Conservation (phyloP, 179 eudicot genomes). For the Sideroxylon spinosum region DNA sequence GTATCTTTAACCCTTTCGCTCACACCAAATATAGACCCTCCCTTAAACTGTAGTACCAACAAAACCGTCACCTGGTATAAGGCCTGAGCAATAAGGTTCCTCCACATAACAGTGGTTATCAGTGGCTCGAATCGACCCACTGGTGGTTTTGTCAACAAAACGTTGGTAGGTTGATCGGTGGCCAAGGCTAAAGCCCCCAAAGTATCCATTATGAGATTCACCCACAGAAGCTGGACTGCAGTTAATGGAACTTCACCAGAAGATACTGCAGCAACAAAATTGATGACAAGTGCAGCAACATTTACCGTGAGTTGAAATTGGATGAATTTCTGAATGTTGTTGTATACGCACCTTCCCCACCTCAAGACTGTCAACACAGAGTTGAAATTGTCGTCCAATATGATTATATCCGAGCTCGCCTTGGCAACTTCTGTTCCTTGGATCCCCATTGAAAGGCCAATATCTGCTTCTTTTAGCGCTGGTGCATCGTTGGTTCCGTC, state of each 20-base stretch:
- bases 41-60: constrained; percentile 31
- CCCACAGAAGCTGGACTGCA: constrained; percentile 41
- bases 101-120: constrained; percentile 39
- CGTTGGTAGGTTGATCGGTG: constrained; percentile 33
- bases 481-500: constrained; percentile 47
- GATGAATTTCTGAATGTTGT: constrained; percentile 43
- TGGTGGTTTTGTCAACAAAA: constrained; percentile 24
- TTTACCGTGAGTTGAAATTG: constrained; percentile 40
- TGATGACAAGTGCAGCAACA: constrained; percentile 37
- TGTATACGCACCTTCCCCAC: constrained; percentile 38
- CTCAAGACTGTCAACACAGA: constrained; percentile 33
- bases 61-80: constrained; percentile 30
- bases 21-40: constrained; percentile 27
- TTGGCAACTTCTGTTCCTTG: constrained; percentile 50
- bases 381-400: constrained; percentile 39
- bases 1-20: constrained; percentile 30
- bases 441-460: constrained; percentile 44
- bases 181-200: constrained; percentile 42
- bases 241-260: constrained; percentile 39
- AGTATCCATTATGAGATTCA: constrained; percentile 41
- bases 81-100: constrained; percentile 39
- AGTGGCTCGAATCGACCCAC: constrained; percentile 40
- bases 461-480: constrained; percentile 37
- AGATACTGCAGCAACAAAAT: constrained; percentile 39
- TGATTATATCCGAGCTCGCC: constrained; percentile 43